Percentiles rank a stretch among this genome's conserved stretches.
These are phyloP conservation scores for Russula lepida DNA, from an alignment of 768 basidiomycete species.

Conservation along the genomic window DNA sequence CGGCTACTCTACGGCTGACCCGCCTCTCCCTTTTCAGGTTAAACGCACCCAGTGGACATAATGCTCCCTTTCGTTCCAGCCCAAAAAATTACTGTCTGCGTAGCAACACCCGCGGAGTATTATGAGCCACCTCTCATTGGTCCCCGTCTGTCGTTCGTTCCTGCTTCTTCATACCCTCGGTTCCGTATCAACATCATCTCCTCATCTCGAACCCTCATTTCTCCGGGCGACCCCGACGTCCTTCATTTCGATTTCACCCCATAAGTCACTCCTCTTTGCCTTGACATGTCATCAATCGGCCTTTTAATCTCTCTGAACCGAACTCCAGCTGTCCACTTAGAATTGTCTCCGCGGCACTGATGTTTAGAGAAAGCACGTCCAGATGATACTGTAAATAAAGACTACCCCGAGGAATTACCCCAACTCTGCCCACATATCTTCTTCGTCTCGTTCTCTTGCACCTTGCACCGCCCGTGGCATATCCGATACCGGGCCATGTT, in stretches of 20 bases:
- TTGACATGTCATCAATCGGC: background rate
- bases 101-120: background rate
- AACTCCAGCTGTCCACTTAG: background rate
- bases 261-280: background rate
- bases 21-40: background rate
- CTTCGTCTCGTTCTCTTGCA: slow-evolving; percentile 47
- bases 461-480: slow-evolving; percentile 57
- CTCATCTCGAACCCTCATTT: background rate
- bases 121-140: background rate
- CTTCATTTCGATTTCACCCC: background rate
- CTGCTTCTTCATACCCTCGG: no score
- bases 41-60: no score
- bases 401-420: slow-evolving; percentile 21
- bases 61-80: no score
- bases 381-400: background rate
- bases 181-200: no score
- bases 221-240: background rate
- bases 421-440: slow-evolving; percentile 64
- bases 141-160: no score
- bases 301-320: background rate
- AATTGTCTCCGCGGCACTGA: background rate
- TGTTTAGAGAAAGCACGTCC: background rate
- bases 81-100: no score
- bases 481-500: slow-evolving; percentile 34
- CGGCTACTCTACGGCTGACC: background rate